These are phyloP conservation scores for Monilinia vaccinii-corymbosi DNA, from an alignment of 2,329 filamentous ascomycete species.

Conservation along the genomic window DNA sequence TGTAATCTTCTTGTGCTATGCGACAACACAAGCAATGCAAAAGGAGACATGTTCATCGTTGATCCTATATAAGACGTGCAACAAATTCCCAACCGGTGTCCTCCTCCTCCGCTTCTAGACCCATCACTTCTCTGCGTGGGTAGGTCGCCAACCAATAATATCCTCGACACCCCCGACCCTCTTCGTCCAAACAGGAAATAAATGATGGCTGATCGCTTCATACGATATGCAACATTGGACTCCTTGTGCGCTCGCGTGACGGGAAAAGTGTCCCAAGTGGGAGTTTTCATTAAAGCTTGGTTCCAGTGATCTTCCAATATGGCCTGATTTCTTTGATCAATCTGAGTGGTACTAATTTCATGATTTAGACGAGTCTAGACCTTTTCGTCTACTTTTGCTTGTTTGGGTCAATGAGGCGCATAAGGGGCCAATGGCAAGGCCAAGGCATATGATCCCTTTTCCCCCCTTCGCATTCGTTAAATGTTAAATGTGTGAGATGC, in stretches of 20 bases:
- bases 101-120: background rate
- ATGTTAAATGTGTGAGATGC: too few relatives aligned
- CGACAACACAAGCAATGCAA: too few relatives aligned
- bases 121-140: background rate
- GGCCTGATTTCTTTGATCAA: conserved; percentile 5
- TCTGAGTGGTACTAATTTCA: conserved; percentile 2
- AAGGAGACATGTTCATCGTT: background rate
- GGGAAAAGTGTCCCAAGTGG: background rate
- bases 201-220: background rate
- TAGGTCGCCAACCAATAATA: background rate
- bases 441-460: background rate
- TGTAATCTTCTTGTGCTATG: too few relatives aligned
- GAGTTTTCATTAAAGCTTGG: background rate
- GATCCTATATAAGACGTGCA: conserved; percentile 5
- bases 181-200: background rate
- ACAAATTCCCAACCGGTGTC: background rate
- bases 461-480: background rate
- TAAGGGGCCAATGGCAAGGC: too few relatives aligned
- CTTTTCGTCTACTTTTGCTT: background rate
- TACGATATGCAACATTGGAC: background rate
- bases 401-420: background rate
- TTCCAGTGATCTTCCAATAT: conserved; percentile 1
- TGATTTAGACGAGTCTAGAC: conserved; percentile 7
- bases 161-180: background rate
- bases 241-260: background rate